Percentiles rank a stretch among this genome's conserved stretches.
These are phyloP conservation scores for Pleurotus citrinopileatus DNA, from an alignment of 768 basidiomycete genomes.

Conservation along the genomic window DNA sequence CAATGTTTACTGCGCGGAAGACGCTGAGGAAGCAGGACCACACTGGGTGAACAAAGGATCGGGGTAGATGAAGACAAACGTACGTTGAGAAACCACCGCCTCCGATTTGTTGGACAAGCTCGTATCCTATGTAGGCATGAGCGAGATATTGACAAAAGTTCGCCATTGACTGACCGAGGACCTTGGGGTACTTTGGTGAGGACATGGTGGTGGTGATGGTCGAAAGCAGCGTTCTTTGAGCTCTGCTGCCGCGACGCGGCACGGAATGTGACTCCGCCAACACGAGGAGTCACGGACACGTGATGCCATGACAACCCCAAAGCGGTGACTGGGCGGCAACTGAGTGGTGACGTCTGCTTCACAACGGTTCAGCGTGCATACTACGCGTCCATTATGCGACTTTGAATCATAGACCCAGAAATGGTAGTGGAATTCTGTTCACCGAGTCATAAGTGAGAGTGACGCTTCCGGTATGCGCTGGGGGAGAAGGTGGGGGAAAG, in stretches of 20 bases:
- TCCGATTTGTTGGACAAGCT: conserved; percentile 73
- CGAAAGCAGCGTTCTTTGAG: too few relatives aligned
- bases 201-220: background rate
- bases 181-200: conserved; percentile 35
- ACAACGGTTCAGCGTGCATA: too few relatives aligned
- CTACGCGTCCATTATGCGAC: too few relatives aligned
- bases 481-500: too few relatives aligned
- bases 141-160: background rate
- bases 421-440: too few relatives aligned
- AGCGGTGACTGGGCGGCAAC: too few relatives aligned
- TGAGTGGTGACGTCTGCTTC: too few relatives aligned
- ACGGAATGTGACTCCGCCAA: background rate
- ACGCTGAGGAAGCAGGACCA: conserved; percentile 51
- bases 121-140: conserved; percentile 72
- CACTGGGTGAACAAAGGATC: background rate
- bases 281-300: background rate
- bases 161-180: conserved; percentile 30
- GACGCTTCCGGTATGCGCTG: too few relatives aligned
- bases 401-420: too few relatives aligned
- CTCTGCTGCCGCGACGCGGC: background rate
- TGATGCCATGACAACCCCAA: too few relatives aligned
- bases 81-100: conserved; percentile 88
- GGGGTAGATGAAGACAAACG: conserved; percentile 20
- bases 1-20: conserved; percentile 74
- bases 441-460: too few relatives aligned